Percentiles rank a stretch among this genome's conserved stretches.
These are phyloP conservation scores for Camelina hispida DNA, from an alignment of 345 rosid genomes.

Conservation along the genomic window DNA sequence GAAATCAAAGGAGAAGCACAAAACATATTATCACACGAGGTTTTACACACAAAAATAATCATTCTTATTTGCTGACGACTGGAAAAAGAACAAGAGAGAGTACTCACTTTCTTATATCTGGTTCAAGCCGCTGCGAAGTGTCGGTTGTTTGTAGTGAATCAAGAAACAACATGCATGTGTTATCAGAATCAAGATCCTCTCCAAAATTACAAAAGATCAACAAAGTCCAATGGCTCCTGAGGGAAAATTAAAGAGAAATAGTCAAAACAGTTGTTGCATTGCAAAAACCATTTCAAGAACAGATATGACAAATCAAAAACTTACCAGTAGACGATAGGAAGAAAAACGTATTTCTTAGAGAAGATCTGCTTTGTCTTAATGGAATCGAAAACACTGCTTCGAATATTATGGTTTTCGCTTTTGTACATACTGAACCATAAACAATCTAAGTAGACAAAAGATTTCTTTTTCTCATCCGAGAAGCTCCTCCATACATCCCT, in stretches of 20 bases:
- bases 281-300: not conserved
- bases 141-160: constrained; percentile 65
- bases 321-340: constrained; percentile 75
- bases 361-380: constrained; percentile 62
- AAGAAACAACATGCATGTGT: constrained; percentile 68
- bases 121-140: constrained; percentile 55
- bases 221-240: constrained; percentile 77
- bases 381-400: constrained; percentile 55
- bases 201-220: constrained; percentile 77
- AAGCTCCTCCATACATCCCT: constrained; percentile 63
- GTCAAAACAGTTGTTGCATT: not conserved
- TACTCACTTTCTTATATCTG: constrained; percentile 64
- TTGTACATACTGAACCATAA: constrained; percentile 65
- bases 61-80: constrained; percentile 3
- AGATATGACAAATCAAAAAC: not conserved
- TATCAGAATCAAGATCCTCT: constrained; percentile 52
- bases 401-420: constrained; percentile 40
- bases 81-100: not conserved
- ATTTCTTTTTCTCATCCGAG: constrained; percentile 49
- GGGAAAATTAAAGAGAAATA: not conserved
- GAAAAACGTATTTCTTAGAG: constrained; percentile 64
- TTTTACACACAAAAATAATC: not conserved
- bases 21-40: not conserved
- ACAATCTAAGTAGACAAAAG: constrained; percentile 56
- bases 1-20: constrained; percentile 20